phyloP scores from a whole-genome alignment of 139 green algal genomes.

The Coccomyxa sp. region DNA sequence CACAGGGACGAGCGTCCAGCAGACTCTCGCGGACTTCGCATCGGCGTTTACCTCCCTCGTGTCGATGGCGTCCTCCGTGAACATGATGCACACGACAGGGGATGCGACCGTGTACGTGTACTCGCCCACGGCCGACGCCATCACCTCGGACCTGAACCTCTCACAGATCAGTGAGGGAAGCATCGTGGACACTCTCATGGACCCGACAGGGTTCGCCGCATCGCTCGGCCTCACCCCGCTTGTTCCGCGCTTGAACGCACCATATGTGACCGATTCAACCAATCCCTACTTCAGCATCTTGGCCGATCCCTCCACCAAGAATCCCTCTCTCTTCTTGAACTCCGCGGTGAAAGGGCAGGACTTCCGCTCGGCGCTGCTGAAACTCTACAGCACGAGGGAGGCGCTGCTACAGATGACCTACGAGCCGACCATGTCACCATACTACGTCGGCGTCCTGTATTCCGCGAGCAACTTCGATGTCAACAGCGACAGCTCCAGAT shows the following conservation, averaged over 20 bases:
- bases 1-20: not conserved
- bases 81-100: not conserved
- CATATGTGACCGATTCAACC: conserved; percentile 1
- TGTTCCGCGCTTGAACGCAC: not conserved
- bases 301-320: not conserved
- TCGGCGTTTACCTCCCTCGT: not conserved
- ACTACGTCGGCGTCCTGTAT: not conserved
- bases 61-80: not conserved
- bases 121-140: not conserved
- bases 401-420: not conserved
- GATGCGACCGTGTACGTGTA: not conserved
- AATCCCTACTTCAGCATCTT: not conserved
- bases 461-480: not conserved
- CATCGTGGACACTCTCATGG: not conserved
- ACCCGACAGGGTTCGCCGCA: not conserved
- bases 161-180: not conserved
- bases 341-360: not conserved
- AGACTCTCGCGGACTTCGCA: not conserved
- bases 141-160: not conserved
- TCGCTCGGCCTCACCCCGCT: not conserved
- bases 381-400: not conserved
- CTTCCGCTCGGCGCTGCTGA: not conserved
- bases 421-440: not conserved
- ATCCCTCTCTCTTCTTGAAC: not conserved
- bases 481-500: not conserved